Evolutionary conservation across 2,329 filamentous ascomycete genomes (phyloP), one percentile per base, ranked within the genome.

Genomic region (Microascus cirrosus): DNA sequence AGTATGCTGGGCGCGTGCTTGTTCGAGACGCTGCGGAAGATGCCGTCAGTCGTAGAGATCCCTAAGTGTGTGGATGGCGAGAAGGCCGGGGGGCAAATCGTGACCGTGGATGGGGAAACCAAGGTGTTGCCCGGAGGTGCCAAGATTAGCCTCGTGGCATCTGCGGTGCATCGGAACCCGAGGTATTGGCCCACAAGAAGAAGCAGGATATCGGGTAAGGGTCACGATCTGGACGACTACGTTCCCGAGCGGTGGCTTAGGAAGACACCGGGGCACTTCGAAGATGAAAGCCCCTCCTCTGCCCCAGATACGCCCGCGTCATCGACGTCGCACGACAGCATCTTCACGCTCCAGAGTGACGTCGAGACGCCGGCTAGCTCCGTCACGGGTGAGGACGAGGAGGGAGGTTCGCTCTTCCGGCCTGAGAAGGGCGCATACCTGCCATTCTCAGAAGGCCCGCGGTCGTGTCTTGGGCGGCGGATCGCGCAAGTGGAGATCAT

Each of bases 11-110:
- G 86, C 20, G 89, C 89, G 3, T 81, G 86, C 63, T 80, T 93
- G 77, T 89, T 90, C 66, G 89, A 94, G 73, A 84, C 86, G 42
- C 76, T 94, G 57, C 83, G 90, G 12, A 65, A 91, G 50, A 77
- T 90, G 60, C 87, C 89, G 1, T 83, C 89, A 0, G 85, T 90
- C 20, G 74, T 84, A 51, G 81, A 80, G 56, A 85, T 94, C 28
- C 89, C 89, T 32, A 94, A 94, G 71, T 79, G 75, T 56, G 79
- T 82, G 4, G 65, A 70, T 2, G 48, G 48, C 24, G 24, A 13
- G 34, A 2, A 67, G 71, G 2, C 65, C 67, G 2, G 66, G 73
- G 24, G 77, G 79, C 85, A 91, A 70, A 67, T 74, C 22, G 67
- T 93, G 50, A 76, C 69, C 2, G 68, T 89, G 51, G 74, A 82